Percentiles rank a stretch among this genome's conserved stretches.
Conservation (phyloP, 2,329 filamentous ascomycete genomes). For the Alternaria angustiovoidea region DNA sequence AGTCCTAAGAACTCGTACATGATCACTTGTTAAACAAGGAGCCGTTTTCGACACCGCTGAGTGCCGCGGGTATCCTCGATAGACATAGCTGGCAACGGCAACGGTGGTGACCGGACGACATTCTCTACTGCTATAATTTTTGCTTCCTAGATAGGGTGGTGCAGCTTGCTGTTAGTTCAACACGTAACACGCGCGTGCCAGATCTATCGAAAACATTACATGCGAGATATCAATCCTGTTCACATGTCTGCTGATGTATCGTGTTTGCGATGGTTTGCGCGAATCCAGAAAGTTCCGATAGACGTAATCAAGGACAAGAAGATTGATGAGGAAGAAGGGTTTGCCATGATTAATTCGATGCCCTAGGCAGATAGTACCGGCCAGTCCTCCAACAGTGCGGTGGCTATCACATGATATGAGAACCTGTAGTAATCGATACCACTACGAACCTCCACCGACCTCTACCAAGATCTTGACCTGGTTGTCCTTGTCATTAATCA, state of each 20-base stretch:
- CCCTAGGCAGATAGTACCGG: neutral
- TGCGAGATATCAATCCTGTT: no score
- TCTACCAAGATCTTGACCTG: slow-evolving; percentile 60
- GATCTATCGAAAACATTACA: neutral
- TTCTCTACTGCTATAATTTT: neutral
- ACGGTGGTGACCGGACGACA: no score
- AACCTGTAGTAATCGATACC: neutral
- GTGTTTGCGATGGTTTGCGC: neutral
- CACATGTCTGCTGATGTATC: neutral
- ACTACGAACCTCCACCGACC: slow-evolving; percentile 36
- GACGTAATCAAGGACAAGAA: neutral
- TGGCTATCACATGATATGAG: neutral
- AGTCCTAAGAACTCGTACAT: no score
- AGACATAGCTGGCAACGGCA: no score
- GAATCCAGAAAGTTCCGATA: neutral
- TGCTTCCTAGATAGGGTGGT: neutral
- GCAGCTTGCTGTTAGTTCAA: neutral
- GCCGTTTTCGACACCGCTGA: no score
- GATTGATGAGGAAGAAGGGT: neutral
- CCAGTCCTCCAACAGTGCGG: neutral
- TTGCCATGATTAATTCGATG: neutral
- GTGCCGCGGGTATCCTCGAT: no score
- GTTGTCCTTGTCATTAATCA: slow-evolving; percentile 60
- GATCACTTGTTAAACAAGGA: no score
- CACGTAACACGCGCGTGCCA: neutral